phyloP scores from a whole-genome alignment of 345 rosid species.

The Rhizophora mangle region DNA sequence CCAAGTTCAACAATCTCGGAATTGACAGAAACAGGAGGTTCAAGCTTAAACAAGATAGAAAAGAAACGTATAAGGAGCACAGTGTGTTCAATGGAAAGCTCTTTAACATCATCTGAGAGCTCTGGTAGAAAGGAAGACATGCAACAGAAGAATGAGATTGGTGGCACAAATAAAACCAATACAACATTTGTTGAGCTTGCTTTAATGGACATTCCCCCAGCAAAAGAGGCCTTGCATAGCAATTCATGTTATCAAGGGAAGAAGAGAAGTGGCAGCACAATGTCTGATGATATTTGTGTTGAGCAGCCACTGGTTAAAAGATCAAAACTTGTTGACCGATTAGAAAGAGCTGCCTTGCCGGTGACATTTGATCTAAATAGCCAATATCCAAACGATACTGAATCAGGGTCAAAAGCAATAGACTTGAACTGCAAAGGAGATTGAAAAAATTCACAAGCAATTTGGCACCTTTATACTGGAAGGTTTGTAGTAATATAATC shows the following conservation, averaged over 20 bases:
- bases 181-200: slow-evolving; percentile 46
- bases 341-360: slow-evolving; percentile 28
- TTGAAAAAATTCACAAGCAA: slow-evolving; percentile 29
- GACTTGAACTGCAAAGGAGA: slow-evolving; percentile 45
- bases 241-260: slow-evolving; percentile 33
- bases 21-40: slow-evolving; percentile 47
- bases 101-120: slow-evolving; percentile 82
- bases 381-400: slow-evolving; percentile 40
- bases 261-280: slow-evolving; percentile 45
- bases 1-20: slow-evolving; percentile 62
- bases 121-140: slow-evolving; percentile 47
- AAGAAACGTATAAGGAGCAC: slow-evolving; percentile 32
- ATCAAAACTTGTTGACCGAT: slow-evolving; percentile 26
- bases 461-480: slow-evolving; percentile 21
- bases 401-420: slow-evolving; percentile 33
- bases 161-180: slow-evolving; percentile 19
- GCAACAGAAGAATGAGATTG: slow-evolving; percentile 24
- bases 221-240: slow-evolving; percentile 19
- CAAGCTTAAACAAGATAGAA: slow-evolving; percentile 31
- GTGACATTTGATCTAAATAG: slow-evolving; percentile 53
- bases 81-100: slow-evolving; percentile 76
- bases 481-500: slow-evolving; percentile 19
- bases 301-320: slow-evolving; percentile 45
- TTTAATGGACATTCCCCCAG: slow-evolving; percentile 51
- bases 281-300: slow-evolving; percentile 31